Base-by-base conservation (phyloP, 192 early-diverging fungal species). In the Fimicolochytrium jonesii region DNA sequence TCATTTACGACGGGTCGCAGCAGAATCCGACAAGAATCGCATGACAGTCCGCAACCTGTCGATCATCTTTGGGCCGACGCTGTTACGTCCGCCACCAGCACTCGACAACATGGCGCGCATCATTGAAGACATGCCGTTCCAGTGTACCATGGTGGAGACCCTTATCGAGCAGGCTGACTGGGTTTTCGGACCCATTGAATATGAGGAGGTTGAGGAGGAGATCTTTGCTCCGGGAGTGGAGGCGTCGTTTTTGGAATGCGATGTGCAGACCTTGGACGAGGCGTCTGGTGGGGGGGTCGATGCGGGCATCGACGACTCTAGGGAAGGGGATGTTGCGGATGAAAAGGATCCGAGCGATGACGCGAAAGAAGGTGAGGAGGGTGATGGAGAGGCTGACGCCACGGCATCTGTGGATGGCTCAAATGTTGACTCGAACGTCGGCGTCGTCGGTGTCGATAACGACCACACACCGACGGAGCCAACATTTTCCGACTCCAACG, bases 31-130 rank as follows among this genome's bases (percentile, higher is more conserved):
- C 32, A 70, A 79, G 25, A 98, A 98, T 71, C 80, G 90, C 53
- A 98, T 98, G 95, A 86, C 82, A 3, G 70, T 90, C 36, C 91
- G 93, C 68, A 98, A 97, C 51, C 69, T 98, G 49, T 84, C 91
- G 22, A 92, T 95, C 33, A 91, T 98, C 26, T 95, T 98, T 87
- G 93, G 87, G 4, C 92, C 91, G 10, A 94, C 89, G 4, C 65
- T 98, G 28, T 51, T 79, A 9, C n/a, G 50, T 30, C 69, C 67
- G 5, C 73, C 71, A 6, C 73, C 73, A 1, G 61, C 61, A 5
- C 20, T 67, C 20, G 72, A 77, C 51, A 50, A 59, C 0, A 44
- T 72, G 25, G 60, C 46, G 26, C 57, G 67, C 6, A 26, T 61
- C 1, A 65, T 80, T 46, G 31, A 46, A 29, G 73, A 80, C 55